Evolutionary conservation across 495 filamentous ascomycete species (phyloP).

Genomic region (Aspergillus campestris): DNA sequence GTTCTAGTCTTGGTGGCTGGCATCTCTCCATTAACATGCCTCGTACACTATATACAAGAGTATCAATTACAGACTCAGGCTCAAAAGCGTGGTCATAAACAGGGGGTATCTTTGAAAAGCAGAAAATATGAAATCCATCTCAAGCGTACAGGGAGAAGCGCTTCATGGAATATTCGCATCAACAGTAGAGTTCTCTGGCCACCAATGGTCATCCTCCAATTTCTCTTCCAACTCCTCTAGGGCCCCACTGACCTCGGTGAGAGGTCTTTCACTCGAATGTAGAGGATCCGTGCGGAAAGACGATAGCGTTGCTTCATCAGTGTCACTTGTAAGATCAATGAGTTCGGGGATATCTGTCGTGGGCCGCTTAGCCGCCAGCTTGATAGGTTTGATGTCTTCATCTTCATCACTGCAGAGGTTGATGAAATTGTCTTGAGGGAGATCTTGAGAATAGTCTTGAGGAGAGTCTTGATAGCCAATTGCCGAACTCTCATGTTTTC

Average conservation of each 20-base stretch:
- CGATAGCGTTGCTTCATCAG: conserved; percentile 5
- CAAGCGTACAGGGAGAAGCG: background rate
- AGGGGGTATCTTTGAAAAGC: no score
- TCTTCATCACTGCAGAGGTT: conserved; percentile 15
- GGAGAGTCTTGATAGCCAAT: background rate
- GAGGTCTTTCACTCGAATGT: no score
- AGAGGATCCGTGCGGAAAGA: no score
- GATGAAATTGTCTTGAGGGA: conserved; percentile 1
- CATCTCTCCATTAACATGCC: no score
- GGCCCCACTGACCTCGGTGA: background rate
- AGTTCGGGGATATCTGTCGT: conserved; percentile 2
- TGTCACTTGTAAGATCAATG: conserved; percentile 28
- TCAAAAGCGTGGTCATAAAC: no score
- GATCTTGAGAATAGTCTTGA: background rate
- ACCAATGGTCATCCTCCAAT: conserved; percentile 40
- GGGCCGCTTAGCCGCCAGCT: conserved; percentile 3
- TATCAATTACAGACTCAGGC: no score
- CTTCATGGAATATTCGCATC: conserved; percentile 23
- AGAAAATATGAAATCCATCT: background rate
- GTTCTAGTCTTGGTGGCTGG: no score
- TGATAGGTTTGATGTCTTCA: background rate
- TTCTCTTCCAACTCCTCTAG: conserved; percentile 11
- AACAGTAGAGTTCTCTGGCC: conserved; percentile 25
- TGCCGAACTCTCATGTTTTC: conserved; percentile 4
- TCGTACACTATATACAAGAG: no score